A percentile compares a stretch with the other conserved stretches of the same genome.
Evolutionary conservation across 1,284 basidiomycete genomes (phyloP).

Genomic region (Irpex lacteus): DNA sequence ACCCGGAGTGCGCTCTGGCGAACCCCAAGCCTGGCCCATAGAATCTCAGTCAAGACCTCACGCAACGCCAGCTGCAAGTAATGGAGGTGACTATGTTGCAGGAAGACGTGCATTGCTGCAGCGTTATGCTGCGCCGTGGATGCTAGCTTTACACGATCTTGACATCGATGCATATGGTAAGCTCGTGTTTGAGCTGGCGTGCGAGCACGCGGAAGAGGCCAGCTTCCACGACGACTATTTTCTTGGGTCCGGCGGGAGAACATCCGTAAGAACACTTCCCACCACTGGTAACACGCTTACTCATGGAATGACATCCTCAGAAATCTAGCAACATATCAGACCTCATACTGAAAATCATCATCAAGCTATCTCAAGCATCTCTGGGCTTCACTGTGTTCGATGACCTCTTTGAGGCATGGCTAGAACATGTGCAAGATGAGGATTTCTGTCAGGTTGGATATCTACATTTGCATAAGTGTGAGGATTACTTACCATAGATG

Average conservation of each 20-base stretch:
- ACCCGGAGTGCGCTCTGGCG: constrained; percentile 61
- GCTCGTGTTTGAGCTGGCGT: constrained; percentile 48
- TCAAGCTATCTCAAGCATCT: constrained; percentile 50
- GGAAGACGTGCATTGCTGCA: constrained; percentile 46
- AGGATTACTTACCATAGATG: background rate
- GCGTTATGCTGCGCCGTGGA: constrained; percentile 61
- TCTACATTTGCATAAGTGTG: background rate
- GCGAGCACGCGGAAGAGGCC: constrained; percentile 43
- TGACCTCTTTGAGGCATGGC: constrained; percentile 62
- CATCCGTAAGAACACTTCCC: constrained; percentile 12
- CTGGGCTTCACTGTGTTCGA: constrained; percentile 63
- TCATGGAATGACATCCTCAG: constrained; percentile 8
- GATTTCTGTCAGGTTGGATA: constrained; percentile 37
- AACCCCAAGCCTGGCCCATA: constrained; percentile 49
- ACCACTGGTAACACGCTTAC: background rate
- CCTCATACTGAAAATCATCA: constrained; percentile 47
- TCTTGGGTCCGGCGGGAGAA: constrained; percentile 17
- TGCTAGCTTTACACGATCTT: constrained; percentile 60
- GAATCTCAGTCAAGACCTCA: constrained; percentile 34
- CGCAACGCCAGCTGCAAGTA: constrained; percentile 46
- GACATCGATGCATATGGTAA: constrained; percentile 47
- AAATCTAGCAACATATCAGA: constrained; percentile 26
- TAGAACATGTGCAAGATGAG: constrained; percentile 44
- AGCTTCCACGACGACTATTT: constrained; percentile 22
- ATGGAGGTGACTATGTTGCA: constrained; percentile 64